phyloP scores from a whole-genome alignment of 345 rosid genomes.

The Bruguiera gymnorhiza region DNA sequence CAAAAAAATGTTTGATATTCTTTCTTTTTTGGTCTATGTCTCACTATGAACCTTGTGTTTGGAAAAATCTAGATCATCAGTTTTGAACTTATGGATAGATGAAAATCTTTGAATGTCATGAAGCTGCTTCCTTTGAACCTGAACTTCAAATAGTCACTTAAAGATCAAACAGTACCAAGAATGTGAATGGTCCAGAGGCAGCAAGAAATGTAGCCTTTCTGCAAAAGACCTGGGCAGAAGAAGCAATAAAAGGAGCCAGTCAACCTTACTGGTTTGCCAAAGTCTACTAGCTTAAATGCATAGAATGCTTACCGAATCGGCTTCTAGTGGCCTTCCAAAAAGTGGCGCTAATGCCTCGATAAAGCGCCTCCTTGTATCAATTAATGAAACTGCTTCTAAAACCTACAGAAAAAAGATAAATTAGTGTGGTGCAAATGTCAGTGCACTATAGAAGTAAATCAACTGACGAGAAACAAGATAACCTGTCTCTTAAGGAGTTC shows the following conservation, averaged over 20 bases:
- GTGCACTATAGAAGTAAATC: slow-evolving; percentile 12
- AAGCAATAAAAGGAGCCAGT: slow-evolving; percentile 20
- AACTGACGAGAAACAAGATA: slow-evolving; percentile 15
- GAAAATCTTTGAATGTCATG: neutral
- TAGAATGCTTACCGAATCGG: slow-evolving; percentile 67
- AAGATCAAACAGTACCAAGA: slow-evolving; percentile 50
- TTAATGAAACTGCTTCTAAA: slow-evolving; percentile 67
- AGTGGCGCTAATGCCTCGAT: slow-evolving; percentile 64
- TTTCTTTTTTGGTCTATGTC: no score
- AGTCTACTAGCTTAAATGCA: neutral
- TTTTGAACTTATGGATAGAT: neutral
- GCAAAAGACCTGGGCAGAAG: slow-evolving; percentile 64
- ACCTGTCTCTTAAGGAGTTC: slow-evolving; percentile 83
- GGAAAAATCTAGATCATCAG: neutral
- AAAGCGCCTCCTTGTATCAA: slow-evolving; percentile 63
- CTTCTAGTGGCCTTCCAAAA: slow-evolving; percentile 88
- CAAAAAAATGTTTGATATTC: no score
- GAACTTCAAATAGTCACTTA: neutral
- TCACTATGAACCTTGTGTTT: no score
- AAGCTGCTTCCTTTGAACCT: neutral
- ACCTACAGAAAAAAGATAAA: slow-evolving; percentile 41
- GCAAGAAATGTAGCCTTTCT: slow-evolving; percentile 69
- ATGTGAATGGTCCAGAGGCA: slow-evolving; percentile 64
- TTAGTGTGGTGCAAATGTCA: neutral
- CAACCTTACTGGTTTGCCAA: slow-evolving; percentile 10